These are phyloP conservation scores for Aspergillus viridinutans DNA, from an alignment of 2,329 filamentous ascomycete genomes.

Conservation along the genomic window DNA sequence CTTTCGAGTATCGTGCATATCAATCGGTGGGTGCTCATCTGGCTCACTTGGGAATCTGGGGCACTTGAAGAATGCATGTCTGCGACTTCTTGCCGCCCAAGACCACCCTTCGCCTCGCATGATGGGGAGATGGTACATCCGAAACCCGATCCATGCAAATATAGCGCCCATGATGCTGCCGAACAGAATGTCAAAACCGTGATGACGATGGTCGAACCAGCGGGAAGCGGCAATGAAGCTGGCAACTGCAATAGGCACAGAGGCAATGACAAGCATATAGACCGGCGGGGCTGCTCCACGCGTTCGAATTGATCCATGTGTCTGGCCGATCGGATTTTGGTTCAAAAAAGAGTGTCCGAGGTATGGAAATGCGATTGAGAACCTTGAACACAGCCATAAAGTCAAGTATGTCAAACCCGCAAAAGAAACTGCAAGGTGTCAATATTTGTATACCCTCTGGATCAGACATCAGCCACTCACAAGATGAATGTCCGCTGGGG, in stretches of 20 bases:
- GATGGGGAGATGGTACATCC: slow-evolving; percentile 81
- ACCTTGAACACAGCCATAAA: slow-evolving; percentile 70
- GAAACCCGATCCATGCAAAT: slow-evolving; percentile 69
- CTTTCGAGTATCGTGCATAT: slow-evolving; percentile 2
- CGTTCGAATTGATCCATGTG: slow-evolving; percentile 53
- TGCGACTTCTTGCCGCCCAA: slow-evolving; percentile 72
- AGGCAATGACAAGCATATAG: slow-evolving; percentile 66
- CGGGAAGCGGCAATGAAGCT: slow-evolving; percentile 81
- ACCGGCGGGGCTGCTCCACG: slow-evolving; percentile 79
- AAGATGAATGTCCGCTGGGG: slow-evolving; percentile 71
- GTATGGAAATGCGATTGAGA: slow-evolving; percentile 45
- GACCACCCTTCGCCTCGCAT: slow-evolving; percentile 78
- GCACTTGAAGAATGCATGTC: slow-evolving; percentile 60
- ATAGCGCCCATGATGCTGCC: slow-evolving; percentile 74
- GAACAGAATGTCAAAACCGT: slow-evolving; percentile 86
- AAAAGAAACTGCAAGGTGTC: slow-evolving; percentile 55
- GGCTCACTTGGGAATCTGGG: slow-evolving; percentile 31
- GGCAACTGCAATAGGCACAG: slow-evolving; percentile 68
- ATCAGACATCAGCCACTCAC: slow-evolving; percentile 32
- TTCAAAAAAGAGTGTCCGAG: slow-evolving; percentile 27
- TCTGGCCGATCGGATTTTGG: slow-evolving; percentile 17
- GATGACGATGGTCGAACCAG: slow-evolving; percentile 84
- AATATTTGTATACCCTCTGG: not conserved
- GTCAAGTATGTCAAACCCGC: slow-evolving; percentile 80
- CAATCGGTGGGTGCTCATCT: slow-evolving; percentile 26